A percentile compares a stretch with the other conserved stretches of the same genome.
Evolutionary conservation across 768 basidiomycete genomes (phyloP).

Genomic region (Termitomyces sp.): DNA sequence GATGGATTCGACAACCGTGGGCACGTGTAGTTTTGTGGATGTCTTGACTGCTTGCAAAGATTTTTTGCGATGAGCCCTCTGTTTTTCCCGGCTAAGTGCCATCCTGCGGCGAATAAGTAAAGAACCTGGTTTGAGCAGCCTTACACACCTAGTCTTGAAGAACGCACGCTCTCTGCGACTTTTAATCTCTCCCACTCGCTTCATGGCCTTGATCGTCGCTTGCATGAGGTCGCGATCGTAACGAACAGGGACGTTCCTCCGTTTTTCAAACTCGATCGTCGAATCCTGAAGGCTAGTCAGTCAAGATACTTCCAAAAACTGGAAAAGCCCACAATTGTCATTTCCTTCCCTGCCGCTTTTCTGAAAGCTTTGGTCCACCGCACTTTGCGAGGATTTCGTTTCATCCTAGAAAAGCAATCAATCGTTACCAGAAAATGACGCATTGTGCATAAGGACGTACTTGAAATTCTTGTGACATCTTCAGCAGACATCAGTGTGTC

Average conservation of each 20-base stretch:
- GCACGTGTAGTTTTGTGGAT: conserved; percentile 64
- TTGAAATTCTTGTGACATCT: conserved; percentile 99
- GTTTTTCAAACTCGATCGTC: conserved; percentile 98
- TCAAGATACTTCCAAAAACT: neutral
- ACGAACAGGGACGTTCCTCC: conserved; percentile 93
- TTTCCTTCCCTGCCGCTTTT: conserved; percentile 98
- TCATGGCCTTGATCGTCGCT: conserved; percentile 95
- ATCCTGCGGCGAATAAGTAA: conserved; percentile 47
- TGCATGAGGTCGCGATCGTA: conserved; percentile 93
- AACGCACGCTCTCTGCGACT: conserved; percentile 87
- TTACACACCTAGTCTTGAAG: conserved; percentile 82
- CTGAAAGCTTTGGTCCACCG: conserved; percentile 99
- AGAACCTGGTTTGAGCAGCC: neutral
- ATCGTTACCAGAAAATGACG: conserved; percentile 1
- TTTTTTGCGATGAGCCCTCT: conserved; percentile 68
- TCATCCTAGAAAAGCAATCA: conserved; percentile 63
- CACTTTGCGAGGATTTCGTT: conserved; percentile 98
- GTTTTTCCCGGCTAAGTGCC: conserved; percentile 77
- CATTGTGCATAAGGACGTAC: conserved; percentile 33
- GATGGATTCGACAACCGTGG: conserved; percentile 39
- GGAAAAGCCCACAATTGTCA: conserved; percentile 81
- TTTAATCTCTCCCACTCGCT: conserved; percentile 90
- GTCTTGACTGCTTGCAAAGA: conserved; percentile 50
- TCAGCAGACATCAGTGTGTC: neutral
- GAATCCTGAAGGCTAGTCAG: conserved; percentile 62